phyloP scores from a whole-genome alignment of 2,329 filamentous ascomycete species.

The Keithomyces neogunnii region DNA sequence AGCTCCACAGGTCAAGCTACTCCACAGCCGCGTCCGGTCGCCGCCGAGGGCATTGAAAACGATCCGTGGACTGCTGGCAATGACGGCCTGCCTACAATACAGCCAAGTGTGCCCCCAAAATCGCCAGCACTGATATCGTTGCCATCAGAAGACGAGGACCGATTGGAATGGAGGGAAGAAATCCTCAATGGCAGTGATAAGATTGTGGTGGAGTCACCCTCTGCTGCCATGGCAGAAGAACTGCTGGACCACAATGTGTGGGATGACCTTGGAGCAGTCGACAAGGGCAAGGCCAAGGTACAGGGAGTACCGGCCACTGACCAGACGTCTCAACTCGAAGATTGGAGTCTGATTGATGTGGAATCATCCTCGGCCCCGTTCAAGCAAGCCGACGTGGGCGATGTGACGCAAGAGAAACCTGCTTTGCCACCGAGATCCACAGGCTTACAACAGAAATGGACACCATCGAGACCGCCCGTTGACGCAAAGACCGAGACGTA shows the following conservation, averaged over 20 bases:
- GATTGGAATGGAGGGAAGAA: conserved; percentile 33
- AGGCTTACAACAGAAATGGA: conserved; percentile 22
- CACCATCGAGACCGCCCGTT: conserved; percentile 32
- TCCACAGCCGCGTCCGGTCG: conserved; percentile 9
- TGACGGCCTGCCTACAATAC: conserved; percentile 20
- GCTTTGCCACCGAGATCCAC: conserved; percentile 29
- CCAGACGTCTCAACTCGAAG: conserved; percentile 25
- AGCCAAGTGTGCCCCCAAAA: conserved; percentile 12
- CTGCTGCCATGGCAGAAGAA: conserved; percentile 22
- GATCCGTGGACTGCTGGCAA: conserved; percentile 17
- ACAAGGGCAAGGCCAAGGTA: conserved; percentile 34
- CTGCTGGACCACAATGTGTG: conserved; percentile 36
- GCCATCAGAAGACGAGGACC: conserved; percentile 25
- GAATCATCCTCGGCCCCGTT: conserved; percentile 20
- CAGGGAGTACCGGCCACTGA: conserved; percentile 10
- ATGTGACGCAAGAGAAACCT: conserved; percentile 18
- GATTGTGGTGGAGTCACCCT: conserved; percentile 11
- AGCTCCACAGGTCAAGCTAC: conserved; percentile 5
- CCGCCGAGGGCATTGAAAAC: conserved; percentile 18
- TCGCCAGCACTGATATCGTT: conserved; percentile 28
- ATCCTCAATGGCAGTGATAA: conserved; percentile 14
- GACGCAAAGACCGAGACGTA: conserved; percentile 67
- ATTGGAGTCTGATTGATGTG: conserved; percentile 44
- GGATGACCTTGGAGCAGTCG: conserved; percentile 35
- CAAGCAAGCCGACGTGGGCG: conserved; percentile 7